Conservation (phyloP, 73 alveolate genomes). For the Tetrahymena borealis region DNA sequence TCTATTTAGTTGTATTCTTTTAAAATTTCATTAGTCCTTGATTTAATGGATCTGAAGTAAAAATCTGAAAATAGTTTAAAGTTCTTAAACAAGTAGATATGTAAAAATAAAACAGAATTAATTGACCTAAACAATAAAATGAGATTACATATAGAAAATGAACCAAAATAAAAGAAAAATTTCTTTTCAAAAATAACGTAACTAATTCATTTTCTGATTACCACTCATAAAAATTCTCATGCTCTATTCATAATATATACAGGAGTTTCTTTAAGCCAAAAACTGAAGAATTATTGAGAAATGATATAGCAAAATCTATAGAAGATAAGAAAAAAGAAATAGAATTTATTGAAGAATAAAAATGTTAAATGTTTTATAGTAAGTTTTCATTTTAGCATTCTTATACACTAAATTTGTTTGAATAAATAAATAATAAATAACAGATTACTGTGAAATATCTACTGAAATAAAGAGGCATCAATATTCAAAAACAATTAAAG, state of each 20-base stretch:
- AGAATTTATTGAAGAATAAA: neutral
- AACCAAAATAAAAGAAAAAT: neutral
- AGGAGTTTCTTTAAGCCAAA: neutral
- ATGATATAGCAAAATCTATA: neutral
- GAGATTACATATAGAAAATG: neutral
- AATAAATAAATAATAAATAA: too few relatives aligned
- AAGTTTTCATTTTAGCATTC: neutral
- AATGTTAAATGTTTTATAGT: neutral
- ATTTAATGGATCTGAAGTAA: neutral
- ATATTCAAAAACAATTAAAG: neutral
- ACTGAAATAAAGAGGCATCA: neutral
- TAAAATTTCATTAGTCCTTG: neutral
- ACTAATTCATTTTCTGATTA: neutral
- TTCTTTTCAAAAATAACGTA: neutral
- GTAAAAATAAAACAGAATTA: neutral
- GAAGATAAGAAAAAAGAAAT: neutral
- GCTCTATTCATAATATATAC: neutral
- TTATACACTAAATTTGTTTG: too few relatives aligned
- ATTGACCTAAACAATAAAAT: neutral
- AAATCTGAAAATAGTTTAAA: neutral
- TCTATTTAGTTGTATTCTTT: too few relatives aligned
- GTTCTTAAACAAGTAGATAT: neutral
- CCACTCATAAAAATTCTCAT: neutral
- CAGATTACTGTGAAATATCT: neutral
- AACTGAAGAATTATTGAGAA: neutral